A percentile compares a stretch with the other conserved stretches of the same genome.
Conservation (phyloP, 2,329 filamentous ascomycete species). For the Sclerotiophoma versabilis region DNA sequence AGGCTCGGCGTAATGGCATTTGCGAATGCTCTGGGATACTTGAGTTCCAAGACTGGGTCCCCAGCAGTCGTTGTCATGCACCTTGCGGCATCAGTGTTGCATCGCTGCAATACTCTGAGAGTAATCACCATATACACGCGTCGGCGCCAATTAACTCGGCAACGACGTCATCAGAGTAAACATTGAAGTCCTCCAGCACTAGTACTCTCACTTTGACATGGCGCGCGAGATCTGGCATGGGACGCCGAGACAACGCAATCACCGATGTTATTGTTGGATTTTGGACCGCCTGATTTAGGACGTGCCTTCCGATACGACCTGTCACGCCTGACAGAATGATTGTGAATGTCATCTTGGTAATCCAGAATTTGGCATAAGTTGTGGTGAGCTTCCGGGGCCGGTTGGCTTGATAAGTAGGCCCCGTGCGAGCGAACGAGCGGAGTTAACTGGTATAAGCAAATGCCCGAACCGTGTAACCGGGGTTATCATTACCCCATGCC, state of each 20-base stretch:
- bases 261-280: conserved; percentile 19
- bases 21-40: conserved; percentile 25
- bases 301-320: conserved; percentile 21
- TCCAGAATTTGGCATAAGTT: not conserved
- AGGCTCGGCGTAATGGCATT: conserved; percentile 16
- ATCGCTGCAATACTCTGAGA: not conserved
- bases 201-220: conserved; percentile 22
- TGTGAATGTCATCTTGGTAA: conserved; percentile 24
- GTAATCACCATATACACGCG: conserved; percentile 25
- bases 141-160: conserved; percentile 22
- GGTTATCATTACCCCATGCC: conserved; percentile 6
- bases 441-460: conserved; percentile 26
- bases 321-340: conserved; percentile 21
- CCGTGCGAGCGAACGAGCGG: conserved; percentile 21
- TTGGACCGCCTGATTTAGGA: conserved; percentile 19
- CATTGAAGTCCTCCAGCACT: conserved; percentile 22
- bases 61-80: conserved; percentile 28
- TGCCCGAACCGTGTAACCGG: conserved; percentile 11
- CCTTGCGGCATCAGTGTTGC: conserved; percentile 19
- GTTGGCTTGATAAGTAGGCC: conserved; percentile 14
- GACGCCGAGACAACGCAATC: conserved; percentile 21
- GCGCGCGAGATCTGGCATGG: conserved; percentile 18
- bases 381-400: conserved; percentile 4
- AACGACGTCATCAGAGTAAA: conserved; percentile 21
- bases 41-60: conserved; percentile 19